These are phyloP conservation scores for Neostapfia colusana DNA, from an alignment of 176 grass and related monocot genomes.

Conservation along the genomic window DNA sequence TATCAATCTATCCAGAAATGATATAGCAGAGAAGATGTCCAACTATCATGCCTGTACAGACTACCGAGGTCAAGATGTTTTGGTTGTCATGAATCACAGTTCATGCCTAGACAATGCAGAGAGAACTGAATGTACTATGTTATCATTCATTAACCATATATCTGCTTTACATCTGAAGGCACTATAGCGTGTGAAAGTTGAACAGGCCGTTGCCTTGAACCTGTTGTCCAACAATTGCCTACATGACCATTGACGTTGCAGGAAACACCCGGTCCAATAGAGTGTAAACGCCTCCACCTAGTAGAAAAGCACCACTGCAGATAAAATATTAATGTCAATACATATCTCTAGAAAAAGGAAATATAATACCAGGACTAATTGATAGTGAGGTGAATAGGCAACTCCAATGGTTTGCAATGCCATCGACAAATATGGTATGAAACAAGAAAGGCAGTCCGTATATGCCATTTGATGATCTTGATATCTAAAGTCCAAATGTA, in stretches of 20 bases:
- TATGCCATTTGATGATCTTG: background rate
- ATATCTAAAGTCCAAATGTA: conserved; percentile 54
- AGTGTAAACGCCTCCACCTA: conserved; percentile 84
- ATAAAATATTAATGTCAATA: conserved; percentile 9
- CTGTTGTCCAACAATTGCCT: conserved; percentile 23
- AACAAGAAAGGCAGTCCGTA: background rate
- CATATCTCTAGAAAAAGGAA: conserved; percentile 6
- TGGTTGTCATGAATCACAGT: background rate
- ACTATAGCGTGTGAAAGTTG: background rate
- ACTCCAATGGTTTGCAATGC: background rate
- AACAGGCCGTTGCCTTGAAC: background rate
- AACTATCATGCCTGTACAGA: conserved; percentile 2
- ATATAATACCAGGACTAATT: background rate
- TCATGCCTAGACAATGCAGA: background rate
- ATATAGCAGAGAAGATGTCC: background rate
- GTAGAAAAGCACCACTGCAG: conserved; percentile 75
- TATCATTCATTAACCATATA: conserved; percentile 8
- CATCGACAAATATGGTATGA: background rate
- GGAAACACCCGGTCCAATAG: conserved; percentile 80
- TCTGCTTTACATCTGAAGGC: conserved; percentile 15
- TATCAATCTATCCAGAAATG: background rate
- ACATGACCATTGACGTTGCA: conserved; percentile 71
- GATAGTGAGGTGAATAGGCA: background rate
- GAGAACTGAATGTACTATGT: background rate
- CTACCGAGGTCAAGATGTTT: background rate